Base-by-base conservation (phyloP, 2,329 filamentous ascomycete genomes). In the Aureobasidium sp. region DNA sequence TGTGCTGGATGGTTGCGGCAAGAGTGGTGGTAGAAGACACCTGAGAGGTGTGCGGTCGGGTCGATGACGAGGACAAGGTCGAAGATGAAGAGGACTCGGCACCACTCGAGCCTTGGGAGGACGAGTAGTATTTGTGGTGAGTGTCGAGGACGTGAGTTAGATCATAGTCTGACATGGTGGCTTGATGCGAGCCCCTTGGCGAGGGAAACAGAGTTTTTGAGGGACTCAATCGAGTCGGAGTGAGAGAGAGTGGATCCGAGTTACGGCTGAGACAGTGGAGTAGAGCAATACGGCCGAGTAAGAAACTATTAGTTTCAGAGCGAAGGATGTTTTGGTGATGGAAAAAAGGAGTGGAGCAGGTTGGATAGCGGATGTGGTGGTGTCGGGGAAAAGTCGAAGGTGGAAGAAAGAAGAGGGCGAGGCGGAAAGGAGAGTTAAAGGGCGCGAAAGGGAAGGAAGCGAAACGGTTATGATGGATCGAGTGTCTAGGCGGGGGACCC, bases 261-360 rank as follows among this genome's bases (percentile, higher is more conserved):
- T 41, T 60, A 25, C 29, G 45, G 57, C 45, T 60, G 57, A 60
- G 57, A 60, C 57, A 60, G 44, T 57, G 57, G 57, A 60, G 45
- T 42, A 45, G 25, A 49, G 57, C 27, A 60, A 49, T 42, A 20
- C 42, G 44, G 55, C 44, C 42, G 55, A 57, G n/a, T 22, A 12
- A 44, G 36, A 42, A 29, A 57, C 20, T 57, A 14, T 37, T 42
- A 22, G 39, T 42, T 56, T 56, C 31, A 52, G 31, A 52, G 49
- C 49, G 49, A 52, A 14, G 49, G 34, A 25, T 29, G 31, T 22
- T 37, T 17, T 27, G 29, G 14, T 27, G 41, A 45, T 47, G 9
- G 36, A 44, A 39, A 57, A 44, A 57, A 57, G 53, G 53, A 57
- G 53, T 57, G 53, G 53, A 57, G 53, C 39, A 34, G 53, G 55